Evolutionary conservation across 2,329 filamentous ascomycete genomes (phyloP).

Genomic region (Monosporascus ibericus): DNA sequence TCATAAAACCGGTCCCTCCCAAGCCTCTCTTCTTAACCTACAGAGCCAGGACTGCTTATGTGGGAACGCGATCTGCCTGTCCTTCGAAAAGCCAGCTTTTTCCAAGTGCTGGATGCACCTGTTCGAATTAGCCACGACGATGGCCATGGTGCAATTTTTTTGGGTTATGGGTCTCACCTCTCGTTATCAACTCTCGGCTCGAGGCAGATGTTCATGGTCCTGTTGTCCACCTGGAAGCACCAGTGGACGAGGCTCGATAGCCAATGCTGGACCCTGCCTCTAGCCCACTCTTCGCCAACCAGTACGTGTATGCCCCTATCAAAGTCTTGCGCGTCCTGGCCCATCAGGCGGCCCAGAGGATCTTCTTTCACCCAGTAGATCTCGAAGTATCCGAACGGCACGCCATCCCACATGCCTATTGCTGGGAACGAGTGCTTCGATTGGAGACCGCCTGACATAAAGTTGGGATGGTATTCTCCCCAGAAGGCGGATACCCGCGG

Average conservation of each 20-base stretch:
- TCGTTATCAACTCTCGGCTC: conserved; percentile 89
- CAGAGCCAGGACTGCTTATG: conserved; percentile 91
- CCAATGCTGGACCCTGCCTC: conserved; percentile 79
- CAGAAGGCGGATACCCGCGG: conserved; percentile 81
- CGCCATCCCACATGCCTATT: conserved; percentile 89
- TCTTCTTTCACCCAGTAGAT: conserved; percentile 99
- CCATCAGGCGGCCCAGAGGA: conserved; percentile 61
- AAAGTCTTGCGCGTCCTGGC: conserved; percentile 65
- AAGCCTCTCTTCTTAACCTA: conserved; percentile 71
- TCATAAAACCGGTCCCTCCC: conserved; percentile 60
- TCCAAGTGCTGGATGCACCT: conserved; percentile 65
- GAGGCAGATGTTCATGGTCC: conserved; percentile 77
- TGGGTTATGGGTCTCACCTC: conserved; percentile 54
- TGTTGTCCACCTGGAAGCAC: conserved; percentile 67
- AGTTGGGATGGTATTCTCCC: conserved; percentile 61
- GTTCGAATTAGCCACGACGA: conserved; percentile 25
- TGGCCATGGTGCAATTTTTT: not conserved
- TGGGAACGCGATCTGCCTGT: conserved; percentile 78
- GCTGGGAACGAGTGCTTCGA: conserved; percentile 78
- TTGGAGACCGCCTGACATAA: conserved; percentile 60
- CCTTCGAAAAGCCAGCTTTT: conserved; percentile 73
- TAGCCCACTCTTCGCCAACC: conserved; percentile 86
- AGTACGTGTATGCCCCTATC: conserved; percentile 86
- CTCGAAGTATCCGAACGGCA: conserved; percentile 96
- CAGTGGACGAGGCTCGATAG: conserved; percentile 82